Evolutionary conservation across 1,139 yeast genomes (phyloP).

Genomic region (Hanseniaspora sp.): DNA sequence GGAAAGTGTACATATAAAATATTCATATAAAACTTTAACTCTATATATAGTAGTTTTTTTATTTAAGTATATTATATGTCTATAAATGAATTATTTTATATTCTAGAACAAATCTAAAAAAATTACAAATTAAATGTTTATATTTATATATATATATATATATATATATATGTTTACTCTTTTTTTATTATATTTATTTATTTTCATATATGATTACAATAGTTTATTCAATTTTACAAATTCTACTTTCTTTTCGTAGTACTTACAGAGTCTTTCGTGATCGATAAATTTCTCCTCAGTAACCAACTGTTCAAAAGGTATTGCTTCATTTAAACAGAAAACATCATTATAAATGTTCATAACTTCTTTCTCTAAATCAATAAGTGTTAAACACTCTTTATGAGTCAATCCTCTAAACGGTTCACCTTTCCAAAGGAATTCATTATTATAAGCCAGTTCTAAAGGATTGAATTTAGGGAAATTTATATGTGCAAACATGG

Average conservation of each 20-base stretch:
- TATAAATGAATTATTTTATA: no score
- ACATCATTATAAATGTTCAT: neutral
- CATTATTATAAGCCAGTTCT: conserved; percentile 18
- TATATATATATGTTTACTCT: no score
- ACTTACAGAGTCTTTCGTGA: neutral
- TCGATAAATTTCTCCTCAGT: neutral
- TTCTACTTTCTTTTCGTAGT: neutral
- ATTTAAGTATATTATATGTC: no score
- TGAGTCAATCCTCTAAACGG: conserved; percentile 7
- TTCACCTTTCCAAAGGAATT: conserved; percentile 11
- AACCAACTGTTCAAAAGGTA: neutral
- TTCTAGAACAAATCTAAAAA: no score
- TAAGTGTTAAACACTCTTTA: neutral
- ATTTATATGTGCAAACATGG: conserved; percentile 6
- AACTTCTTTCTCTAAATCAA: conserved; percentile 7
- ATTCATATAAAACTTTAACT: no score
- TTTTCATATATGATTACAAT: neutral
- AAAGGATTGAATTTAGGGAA: conserved; percentile 22
- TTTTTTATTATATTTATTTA: no score
- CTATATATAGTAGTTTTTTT: no score
- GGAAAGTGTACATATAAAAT: no score
- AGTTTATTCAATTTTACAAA: neutral
- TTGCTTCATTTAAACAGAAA: neutral
- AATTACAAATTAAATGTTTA: no score
- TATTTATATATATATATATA: no score